These are phyloP conservation scores for Verbena officinalis DNA, from an alignment of 257 asterid genomes.

Conservation along the genomic window DNA sequence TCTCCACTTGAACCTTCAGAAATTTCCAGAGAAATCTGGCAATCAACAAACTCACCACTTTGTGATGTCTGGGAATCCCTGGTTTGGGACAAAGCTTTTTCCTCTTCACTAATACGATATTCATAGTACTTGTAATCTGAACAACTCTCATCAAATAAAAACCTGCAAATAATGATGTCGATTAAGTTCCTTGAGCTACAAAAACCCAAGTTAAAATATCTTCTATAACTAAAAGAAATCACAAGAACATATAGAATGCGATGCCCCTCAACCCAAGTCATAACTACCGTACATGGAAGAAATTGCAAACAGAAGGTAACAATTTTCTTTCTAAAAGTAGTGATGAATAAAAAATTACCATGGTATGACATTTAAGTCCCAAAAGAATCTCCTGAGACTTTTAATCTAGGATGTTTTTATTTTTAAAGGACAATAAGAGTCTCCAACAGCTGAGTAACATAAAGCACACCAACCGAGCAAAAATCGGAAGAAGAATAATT, in stretches of 20 bases:
- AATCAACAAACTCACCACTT: slow-evolving; percentile 50
- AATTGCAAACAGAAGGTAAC: not conserved
- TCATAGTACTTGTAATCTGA: slow-evolving; percentile 86
- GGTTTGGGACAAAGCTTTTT: slow-evolving; percentile 62
- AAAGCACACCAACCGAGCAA: not conserved
- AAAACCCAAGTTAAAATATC: not conserved
- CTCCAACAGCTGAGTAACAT: not conserved
- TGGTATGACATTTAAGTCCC: not conserved
- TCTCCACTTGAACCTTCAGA: slow-evolving; percentile 12
- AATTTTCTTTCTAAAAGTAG: not conserved
- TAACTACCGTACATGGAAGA: not conserved
- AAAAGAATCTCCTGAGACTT: not conserved
- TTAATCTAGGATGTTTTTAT: not conserved
- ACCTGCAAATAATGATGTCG: slow-evolving; percentile 47
- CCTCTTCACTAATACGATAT: slow-evolving; percentile 72
- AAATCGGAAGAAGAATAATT: not conserved
- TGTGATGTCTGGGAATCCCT: slow-evolving; percentile 50
- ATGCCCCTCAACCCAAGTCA: slow-evolving; percentile 8
- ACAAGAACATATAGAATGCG: slow-evolving; percentile 8
- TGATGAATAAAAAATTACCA: not conserved
- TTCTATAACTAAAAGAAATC: not conserved
- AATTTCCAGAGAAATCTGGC: not conserved
- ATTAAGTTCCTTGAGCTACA: slow-evolving; percentile 1
- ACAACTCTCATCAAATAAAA: slow-evolving; percentile 76
- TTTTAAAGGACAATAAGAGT: not conserved